Conservation (phyloP, 257 asterid species). For the Ilex aquifolium region DNA sequence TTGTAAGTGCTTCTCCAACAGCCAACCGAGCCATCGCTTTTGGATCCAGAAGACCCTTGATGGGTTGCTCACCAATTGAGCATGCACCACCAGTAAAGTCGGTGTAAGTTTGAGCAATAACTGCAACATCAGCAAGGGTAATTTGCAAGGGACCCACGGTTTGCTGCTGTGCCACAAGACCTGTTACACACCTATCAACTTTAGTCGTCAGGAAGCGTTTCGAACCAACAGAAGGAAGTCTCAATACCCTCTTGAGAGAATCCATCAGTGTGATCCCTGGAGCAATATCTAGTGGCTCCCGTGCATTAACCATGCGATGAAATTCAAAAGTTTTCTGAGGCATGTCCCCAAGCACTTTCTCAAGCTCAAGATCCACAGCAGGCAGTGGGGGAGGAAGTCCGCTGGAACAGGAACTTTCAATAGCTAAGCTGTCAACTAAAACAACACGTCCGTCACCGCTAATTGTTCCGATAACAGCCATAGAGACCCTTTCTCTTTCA, state of each 20-base stretch:
- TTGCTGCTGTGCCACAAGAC: constrained; percentile 97
- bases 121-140: constrained; percentile 85
- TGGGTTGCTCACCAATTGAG: constrained; percentile 85
- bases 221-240: constrained; percentile 86
- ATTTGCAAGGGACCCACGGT: constrained; percentile 95
- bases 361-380: constrained; percentile 95
- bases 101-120: constrained; percentile 72
- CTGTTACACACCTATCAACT: constrained; percentile 93
- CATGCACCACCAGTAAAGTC: constrained; percentile 90
- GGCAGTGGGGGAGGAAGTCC: constrained; percentile 78
- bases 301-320: constrained; percentile 34
- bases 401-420: constrained; percentile 34
- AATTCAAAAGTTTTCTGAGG: constrained; percentile 81
- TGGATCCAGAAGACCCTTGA: constrained; percentile 83
- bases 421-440: constrained; percentile 60
- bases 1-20: constrained; percentile 88
- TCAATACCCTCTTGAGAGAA: constrained; percentile 64
- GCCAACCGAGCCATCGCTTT: constrained; percentile 92
- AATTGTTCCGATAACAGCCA: constrained; percentile 86
- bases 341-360: constrained; percentile 82
- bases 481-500: constrained; percentile 79
- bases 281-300: constrained; percentile 80
- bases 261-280: constrained; percentile 67
- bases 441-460: constrained; percentile 73
- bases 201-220: constrained; percentile 89